A percentile compares a stretch with the other conserved stretches of the same genome.
Conservation (phyloP, 208 protist genomes). For the Balamuthia mandrillaris region DNA sequence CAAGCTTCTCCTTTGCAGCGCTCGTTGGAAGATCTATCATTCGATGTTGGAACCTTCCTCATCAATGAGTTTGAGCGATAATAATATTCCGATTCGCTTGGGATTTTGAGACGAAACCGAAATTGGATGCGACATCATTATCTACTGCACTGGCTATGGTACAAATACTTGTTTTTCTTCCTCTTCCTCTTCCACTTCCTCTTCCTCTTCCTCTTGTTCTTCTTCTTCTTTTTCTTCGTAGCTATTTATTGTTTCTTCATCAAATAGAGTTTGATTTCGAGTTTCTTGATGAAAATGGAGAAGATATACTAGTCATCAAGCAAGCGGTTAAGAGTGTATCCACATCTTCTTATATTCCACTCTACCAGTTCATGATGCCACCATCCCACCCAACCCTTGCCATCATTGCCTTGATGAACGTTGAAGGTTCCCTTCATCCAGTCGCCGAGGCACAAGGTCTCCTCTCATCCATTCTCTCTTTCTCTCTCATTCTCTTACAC, state of each 20-base stretch:
- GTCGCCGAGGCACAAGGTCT: not conserved
- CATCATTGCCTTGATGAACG: conserved; percentile 5
- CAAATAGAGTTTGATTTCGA: not conserved
- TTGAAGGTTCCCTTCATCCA: not conserved
- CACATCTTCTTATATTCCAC: not conserved
- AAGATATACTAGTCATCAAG: no score
- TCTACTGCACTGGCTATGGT: conserved; percentile 1
- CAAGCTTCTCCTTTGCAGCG: not conserved
- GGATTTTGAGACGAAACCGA: not conserved
- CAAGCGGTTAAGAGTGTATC: no score
- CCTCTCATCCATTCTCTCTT: not conserved
- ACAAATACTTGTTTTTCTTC: not conserved
- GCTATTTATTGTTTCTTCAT: not conserved
- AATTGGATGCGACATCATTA: not conserved
- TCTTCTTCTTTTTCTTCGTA: not conserved
- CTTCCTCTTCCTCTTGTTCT: not conserved
- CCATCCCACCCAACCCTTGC: not conserved
- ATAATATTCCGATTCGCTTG: not conserved
- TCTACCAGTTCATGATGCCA: not conserved
- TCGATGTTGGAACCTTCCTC: not conserved
- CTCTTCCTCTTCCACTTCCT: no score
- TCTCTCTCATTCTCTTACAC: no score
- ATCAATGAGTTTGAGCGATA: not conserved
- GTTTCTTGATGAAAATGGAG: not conserved
- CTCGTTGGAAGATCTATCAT: not conserved